A percentile compares a stretch with the other conserved stretches of the same genome.
Conservation (phyloP, 2,329 filamentous ascomycete genomes). For the Trichoderma afroharzianum region DNA sequence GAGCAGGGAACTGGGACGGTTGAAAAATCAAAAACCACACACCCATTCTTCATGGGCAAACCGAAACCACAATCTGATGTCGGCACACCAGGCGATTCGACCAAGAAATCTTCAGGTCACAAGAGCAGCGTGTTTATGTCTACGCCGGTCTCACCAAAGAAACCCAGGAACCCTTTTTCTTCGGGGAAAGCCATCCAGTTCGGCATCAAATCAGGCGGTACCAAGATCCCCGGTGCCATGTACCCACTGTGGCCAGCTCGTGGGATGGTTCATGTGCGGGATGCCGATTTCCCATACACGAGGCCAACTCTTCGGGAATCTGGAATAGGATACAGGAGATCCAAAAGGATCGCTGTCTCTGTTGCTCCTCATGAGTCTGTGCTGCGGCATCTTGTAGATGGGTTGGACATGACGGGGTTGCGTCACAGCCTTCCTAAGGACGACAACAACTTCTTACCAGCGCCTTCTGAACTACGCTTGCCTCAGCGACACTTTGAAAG, state of each 20-base stretch:
- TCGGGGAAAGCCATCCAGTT: slow-evolving; percentile 35
- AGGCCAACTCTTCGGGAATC: neutral
- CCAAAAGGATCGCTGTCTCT: slow-evolving; percentile 46
- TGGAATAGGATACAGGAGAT: slow-evolving; percentile 37
- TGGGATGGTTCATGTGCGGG: slow-evolving; percentile 62
- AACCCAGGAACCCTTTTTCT: slow-evolving; percentile 30
- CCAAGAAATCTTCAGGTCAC: slow-evolving; percentile 26
- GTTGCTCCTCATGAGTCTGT: slow-evolving; percentile 43
- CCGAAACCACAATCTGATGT: slow-evolving; percentile 27
- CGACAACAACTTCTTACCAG: slow-evolving; percentile 40
- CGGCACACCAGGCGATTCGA: slow-evolving; percentile 20
- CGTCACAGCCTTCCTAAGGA: slow-evolving; percentile 29
- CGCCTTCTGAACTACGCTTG: slow-evolving; percentile 49
- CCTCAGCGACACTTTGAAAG: slow-evolving; percentile 57
- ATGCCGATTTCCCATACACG: slow-evolving; percentile 24
- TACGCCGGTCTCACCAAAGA: slow-evolving; percentile 51
- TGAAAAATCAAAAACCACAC: slow-evolving; percentile 31
- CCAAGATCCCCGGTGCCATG: slow-evolving; percentile 63
- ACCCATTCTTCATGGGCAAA: slow-evolving; percentile 43
- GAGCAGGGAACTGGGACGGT: slow-evolving; percentile 21
- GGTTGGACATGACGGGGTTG: slow-evolving; percentile 28
- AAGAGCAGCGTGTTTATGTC: slow-evolving; percentile 48
- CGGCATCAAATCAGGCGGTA: slow-evolving; percentile 40
- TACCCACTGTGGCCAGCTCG: slow-evolving; percentile 70
- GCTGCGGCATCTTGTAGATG: slow-evolving; percentile 29